Base-by-base conservation (phyloP, 768 basidiomycete species). In the Plicaturopsis crispa region DNA sequence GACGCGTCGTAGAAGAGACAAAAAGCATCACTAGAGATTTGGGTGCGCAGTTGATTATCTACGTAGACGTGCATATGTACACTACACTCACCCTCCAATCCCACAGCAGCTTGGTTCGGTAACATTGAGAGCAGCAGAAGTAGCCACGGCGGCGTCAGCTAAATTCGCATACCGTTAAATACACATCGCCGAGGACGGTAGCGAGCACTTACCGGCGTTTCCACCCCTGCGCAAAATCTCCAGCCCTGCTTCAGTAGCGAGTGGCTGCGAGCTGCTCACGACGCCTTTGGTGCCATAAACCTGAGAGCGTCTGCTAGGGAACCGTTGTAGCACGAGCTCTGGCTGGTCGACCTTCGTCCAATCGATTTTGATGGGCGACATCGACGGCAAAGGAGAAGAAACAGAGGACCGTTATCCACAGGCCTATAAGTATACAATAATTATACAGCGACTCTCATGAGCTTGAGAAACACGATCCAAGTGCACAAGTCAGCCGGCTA, bases 101-200 rank as follows among this genome's bases (percentile, higher is more conserved):
- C 93, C 93, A 55, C 89, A 91, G 46, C 64, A 84, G 49, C 77
- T 84, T 19, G 81, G 89, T 50, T 93, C 89, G 0, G 88, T 90
- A 24, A 97, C 80, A 57, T 96, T 97, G 49, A 99, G 59, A 12
- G 91, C 93, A 4, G 82, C 92, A 35, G 92, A 86, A 2, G 80
- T 84, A 19, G 96, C 96, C 13, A 97, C 92, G 5, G 96, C 93
- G 20, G 91, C 90, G 62, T 96, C 91, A 44, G 87, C 89, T 90
- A 1, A 33, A 24, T 8, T n/a, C n/a, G n/a, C n/a, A n/a, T n/a
- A n/a, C n/a, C n/a, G n/a, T n/a, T n/a, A n/a, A n/a, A n/a, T 20
- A n/a, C 13, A 11, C 24, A 16, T 18, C 22, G n/a, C n/a, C 24
- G 34, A n/a, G 30, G 13, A 22, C 26, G 31, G 38, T 19, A 13